Base-by-base conservation (phyloP, 306 rosid genomes). In the Dryas octopetala region DNA sequence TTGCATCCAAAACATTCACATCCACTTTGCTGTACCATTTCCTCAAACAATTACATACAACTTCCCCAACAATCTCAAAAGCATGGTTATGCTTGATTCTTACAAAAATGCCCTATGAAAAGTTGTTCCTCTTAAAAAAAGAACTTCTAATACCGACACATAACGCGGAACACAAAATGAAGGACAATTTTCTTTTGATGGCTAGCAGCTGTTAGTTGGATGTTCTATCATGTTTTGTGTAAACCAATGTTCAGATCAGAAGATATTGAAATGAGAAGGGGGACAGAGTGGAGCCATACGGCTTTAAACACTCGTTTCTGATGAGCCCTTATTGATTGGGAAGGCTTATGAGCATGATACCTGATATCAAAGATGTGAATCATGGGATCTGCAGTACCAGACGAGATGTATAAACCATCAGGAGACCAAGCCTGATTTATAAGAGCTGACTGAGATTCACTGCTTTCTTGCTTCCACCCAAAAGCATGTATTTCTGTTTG, bases 341-440 rank as follows among this genome's bases (percentile, higher is more conserved):
- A 86, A 67, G 99, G 99, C 88, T 59, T 86, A 68, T 76, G 83
- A 69, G 86, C 62, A 23, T 87, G 81, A 70, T 86, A 92, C 79
- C 99, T 86, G 73, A 96, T 90, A 73, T 96, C 99, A 83, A 95
- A 96, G 28, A 96, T 69, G 87, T 96, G 99, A 82, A 96, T 90
- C 74, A 79, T 83, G 44, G 99, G 99, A 83, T 96, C 99, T 3
- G 86, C 96, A 1, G 98, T 89, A 41, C 98, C 99, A 38, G 99
- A 96, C 65, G 99, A 70, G 54, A 96, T 79, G 64, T 87, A 86
- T 41, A 90, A 79, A 45, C 99, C 99, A 74, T 96, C 99, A 38
- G 98, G 98, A 70, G 99, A 96, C 99, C 99, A 96, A 50, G 97
- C 87, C 75, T 96, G 99, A 76, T 92, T 96, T 81, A 96, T 90